Base-by-base conservation (phyloP, 805 yeast genomes). In the Hanseniaspora lachancei region DNA sequence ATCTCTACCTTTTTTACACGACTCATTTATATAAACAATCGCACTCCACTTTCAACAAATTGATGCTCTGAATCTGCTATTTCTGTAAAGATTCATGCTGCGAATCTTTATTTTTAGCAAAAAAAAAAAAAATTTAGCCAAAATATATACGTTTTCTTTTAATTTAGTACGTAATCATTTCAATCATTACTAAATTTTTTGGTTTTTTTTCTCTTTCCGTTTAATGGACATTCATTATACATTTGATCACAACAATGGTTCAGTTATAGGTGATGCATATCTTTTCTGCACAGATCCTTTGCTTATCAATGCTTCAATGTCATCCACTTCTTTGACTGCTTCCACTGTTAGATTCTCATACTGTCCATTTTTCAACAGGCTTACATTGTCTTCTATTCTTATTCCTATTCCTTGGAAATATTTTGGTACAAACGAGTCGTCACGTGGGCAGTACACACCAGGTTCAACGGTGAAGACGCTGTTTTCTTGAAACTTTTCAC, bases 391-490 rank as follows among this genome's bases (percentile, higher is more conserved):
- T 68, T 93, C 99, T 35, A 93, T 85, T 62, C 99, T 80, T 27
- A 93, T 85, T 1, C 97, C 99, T 51, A 93, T 83, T 34, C 89
- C 89, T 63, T 86, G 82, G 71, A 79, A 91, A 62, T 80, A 80
- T 59, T 77, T 74, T 23, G 98, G 97, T 76, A 82, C 91, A 57
- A 72, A 73, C 27, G 65, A 61, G 55, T 77, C 80, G 60, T 77
- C 74, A 10, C 24, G n/a, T 0, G 98, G 97, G 44, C 95, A 78
- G 66, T 93, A 93, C 32, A 93, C 76, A 29, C 98, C 99, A 0
- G 98, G 98, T 67, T 95, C 99, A 24, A 95, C 80, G 1, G 99
- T 93, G 49, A 93, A 74, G 4, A 91, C 97, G 65, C 88, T 95
- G 23, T 89, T 89, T 21, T 73, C 72, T 47, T 69, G 69, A 48